Evolutionary conservation across 129 eudicot species (phyloP).

Genomic region (Scalesia atractyloides): DNA sequence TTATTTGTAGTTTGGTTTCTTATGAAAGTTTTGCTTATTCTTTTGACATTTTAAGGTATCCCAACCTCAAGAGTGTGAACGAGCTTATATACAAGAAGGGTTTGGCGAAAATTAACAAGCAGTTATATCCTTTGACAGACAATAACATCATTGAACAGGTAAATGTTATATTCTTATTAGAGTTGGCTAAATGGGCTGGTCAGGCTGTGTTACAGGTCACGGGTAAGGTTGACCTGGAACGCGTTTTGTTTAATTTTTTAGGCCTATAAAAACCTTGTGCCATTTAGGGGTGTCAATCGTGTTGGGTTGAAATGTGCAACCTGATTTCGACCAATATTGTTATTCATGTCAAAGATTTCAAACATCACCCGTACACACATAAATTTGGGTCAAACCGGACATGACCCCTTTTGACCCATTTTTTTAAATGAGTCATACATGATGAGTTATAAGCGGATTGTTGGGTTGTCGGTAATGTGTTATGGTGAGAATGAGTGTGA

Average conservation of each 20-base stretch:
- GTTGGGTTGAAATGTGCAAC: no score
- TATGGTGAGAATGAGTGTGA: no score
- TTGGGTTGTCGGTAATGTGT: no score
- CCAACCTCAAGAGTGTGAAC: constrained; percentile 74
- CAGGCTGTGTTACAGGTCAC: not conserved
- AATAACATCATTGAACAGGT: constrained; percentile 86
- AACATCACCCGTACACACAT: no score
- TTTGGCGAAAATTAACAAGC: constrained; percentile 54
- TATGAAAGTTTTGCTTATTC: not conserved
- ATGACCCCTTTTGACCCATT: no score
- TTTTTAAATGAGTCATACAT: no score
- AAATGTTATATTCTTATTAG: not conserved
- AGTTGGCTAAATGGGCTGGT: not conserved
- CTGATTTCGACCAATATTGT: no score
- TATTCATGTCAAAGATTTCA: no score
- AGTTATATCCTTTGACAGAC: constrained; percentile 70
- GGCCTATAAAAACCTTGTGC: not conserved
- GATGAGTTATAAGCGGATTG: no score
- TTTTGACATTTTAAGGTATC: constrained; percentile 48
- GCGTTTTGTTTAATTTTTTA: not conserved
- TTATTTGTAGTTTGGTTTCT: not conserved
- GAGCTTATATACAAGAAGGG: constrained; percentile 90
- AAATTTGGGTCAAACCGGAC: no score
- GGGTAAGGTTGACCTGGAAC: not conserved
- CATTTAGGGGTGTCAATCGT: no score